Evolutionary conservation across 495 filamentous ascomycete species (phyloP).

Genomic region (Aspergillus nanangensis): DNA sequence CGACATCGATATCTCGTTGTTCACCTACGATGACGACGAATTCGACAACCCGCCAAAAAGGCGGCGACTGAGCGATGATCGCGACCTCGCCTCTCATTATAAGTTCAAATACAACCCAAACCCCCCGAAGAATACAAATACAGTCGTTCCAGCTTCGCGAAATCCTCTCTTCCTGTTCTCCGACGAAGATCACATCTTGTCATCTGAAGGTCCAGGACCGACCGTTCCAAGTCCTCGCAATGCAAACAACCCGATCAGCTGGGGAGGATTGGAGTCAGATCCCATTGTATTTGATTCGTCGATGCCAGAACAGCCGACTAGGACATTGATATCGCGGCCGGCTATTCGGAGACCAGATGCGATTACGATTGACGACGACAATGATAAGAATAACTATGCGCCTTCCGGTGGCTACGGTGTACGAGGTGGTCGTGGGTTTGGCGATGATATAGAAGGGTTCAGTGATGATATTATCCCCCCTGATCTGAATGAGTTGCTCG

Average conservation of each 20-base stretch:
- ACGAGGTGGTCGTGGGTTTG: not conserved
- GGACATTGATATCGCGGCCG: constrained; percentile 19
- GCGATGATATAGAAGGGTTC: constrained; percentile 35
- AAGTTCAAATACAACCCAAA: too few relatives aligned
- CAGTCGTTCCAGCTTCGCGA: not conserved
- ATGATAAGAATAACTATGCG: constrained; percentile 17
- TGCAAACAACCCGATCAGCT: constrained; percentile 5
- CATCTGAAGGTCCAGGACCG: constrained; percentile 13
- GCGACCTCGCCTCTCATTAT: not conserved
- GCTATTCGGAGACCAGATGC: constrained; percentile 7
- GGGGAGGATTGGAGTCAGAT: constrained; percentile 33
- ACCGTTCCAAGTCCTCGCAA: not conserved
- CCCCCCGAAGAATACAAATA: not conserved
- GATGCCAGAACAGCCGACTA: constrained; percentile 17
- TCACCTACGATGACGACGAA: constrained; percentile 30
- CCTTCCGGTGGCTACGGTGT: not conserved
- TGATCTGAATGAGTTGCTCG: constrained; percentile 27
- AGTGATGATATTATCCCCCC: constrained; percentile 29
- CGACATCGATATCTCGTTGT: constrained; percentile 40
- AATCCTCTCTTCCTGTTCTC: constrained; percentile 30
- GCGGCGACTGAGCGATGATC: constrained; percentile 32
- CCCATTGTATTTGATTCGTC: constrained; percentile 54
- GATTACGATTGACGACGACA: constrained; percentile 37
- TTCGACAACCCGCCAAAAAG: constrained; percentile 35
- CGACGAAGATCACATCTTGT: constrained; percentile 30